Evolutionary conservation across 179 eudicot species (phyloP), one percentile per base, ranked within the genome.

Genomic region (Sideroxylon spinosum): DNA sequence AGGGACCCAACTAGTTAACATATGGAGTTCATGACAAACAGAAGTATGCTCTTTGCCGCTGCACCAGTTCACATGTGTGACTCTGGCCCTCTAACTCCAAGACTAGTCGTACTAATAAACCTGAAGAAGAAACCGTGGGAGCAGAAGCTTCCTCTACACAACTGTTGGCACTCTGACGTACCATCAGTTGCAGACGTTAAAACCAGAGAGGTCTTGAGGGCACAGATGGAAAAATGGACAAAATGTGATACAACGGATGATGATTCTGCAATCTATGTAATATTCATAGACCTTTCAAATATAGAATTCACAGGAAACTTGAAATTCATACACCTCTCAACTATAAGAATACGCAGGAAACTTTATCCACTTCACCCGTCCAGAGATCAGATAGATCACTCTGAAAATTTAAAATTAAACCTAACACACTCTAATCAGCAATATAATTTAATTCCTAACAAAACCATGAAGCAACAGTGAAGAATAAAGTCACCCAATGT

Each of bases 141-240:
- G 53, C 98, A 95, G 73, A 79, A 80, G 52, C 64, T 80, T 22
- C 97, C 98, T 19, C 92, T 93, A 25, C 98, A 95, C 83, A 93
- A 95, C 82, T 91, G 97, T 23, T 95, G 98, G 98, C 97, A 95
- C 82, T 97, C 97, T 8, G 79, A 86, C 19, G 82, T 95, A 81
- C 93, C 95, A 25, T 78, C 97, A 0, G 93, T 95, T 65, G 90
- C 91, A 11, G 91, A 91, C 84, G 91, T 89, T 6, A 85, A 86
- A 50, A 66, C 88, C n/a, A 91, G 91, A 48, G 93, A 89, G 78
- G 52, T 93, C 61, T 89, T 89, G 74, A 84, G 90, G 81, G 84
- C 93, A 44, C 97, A 95, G 88, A 91, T 93, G 97, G 81, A 87
- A 29, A 97, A 93, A 73, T 95, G 95, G 93, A 91, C 98, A 6